A percentile compares a stretch with the other conserved stretches of the same genome.
phyloP scores from a whole-genome alignment of 129 eudicot genomes.

The Escallonia herrerae region DNA sequence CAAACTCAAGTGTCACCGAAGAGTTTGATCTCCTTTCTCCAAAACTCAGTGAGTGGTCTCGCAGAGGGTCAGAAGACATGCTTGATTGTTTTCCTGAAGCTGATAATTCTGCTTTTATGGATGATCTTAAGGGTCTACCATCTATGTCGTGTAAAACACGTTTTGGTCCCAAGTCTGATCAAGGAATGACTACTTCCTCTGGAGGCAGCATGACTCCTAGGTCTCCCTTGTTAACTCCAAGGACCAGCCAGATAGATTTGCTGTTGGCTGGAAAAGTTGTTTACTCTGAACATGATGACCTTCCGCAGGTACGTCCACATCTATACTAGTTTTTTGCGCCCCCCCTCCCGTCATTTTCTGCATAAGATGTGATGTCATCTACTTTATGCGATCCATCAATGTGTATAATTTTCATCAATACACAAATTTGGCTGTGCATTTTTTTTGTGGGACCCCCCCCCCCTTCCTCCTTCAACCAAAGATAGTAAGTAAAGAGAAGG shows the following conservation, averaged over 20 bases:
- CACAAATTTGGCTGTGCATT: too few relatives aligned
- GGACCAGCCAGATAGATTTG: conserved; percentile 63
- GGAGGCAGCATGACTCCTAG: conserved; percentile 98
- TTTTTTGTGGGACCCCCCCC: too few relatives aligned
- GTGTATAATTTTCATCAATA: too few relatives aligned
- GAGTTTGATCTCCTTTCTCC: conserved; percentile 75
- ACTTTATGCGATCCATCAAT: too few relatives aligned
- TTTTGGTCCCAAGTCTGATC: conserved; percentile 94
- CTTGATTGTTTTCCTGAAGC: conserved; percentile 75
- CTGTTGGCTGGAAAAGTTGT: conserved; percentile 80
- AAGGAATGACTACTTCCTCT: conserved; percentile 93
- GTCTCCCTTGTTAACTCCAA: conserved; percentile 81
- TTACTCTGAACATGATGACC: conserved; percentile 81
- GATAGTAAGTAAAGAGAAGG: too few relatives aligned
- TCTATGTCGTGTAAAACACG: conserved; percentile 92
- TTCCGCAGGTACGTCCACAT: conserved; percentile 59
- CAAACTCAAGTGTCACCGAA: conserved; percentile 69
- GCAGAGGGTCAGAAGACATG: conserved; percentile 96
- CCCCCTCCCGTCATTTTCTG: too few relatives aligned
- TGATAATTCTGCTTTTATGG: conserved; percentile 68
- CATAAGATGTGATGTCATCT: too few relatives aligned
- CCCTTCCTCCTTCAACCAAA: too few relatives aligned
- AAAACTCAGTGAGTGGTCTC: conserved; percentile 84
- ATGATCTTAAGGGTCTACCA: conserved; percentile 70
- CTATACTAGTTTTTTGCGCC: not conserved